These are phyloP conservation scores for Hypsizygus marmoreus DNA, from an alignment of 768 basidiomycete genomes.

Conservation along the genomic window DNA sequence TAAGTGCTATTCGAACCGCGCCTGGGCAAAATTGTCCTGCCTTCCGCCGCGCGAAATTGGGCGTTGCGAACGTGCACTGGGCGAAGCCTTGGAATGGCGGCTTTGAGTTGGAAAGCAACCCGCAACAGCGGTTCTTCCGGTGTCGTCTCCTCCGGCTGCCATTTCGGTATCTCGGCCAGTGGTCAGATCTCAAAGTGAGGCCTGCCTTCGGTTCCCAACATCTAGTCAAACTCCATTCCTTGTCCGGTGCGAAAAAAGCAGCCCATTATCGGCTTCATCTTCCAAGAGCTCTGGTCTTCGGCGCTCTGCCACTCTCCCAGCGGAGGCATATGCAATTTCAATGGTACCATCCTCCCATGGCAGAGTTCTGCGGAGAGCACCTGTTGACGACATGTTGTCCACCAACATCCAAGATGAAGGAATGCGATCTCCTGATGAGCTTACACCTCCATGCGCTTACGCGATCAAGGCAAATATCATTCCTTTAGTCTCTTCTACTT, in stretches of 20 bases:
- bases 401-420: not conserved
- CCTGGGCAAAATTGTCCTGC: conserved; percentile 94
- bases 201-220: conserved; percentile 24
- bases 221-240: conserved; percentile 28
- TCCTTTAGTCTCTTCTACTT: not conserved
- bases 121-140: conserved; percentile 18
- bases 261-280: not conserved
- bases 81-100: conserved; percentile 86
- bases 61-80: conserved; percentile 85
- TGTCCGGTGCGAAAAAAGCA: conserved; percentile 15
- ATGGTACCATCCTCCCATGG: too few species aligned
- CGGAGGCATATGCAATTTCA: conserved; percentile 28
- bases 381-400: not conserved
- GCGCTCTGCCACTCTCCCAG: conserved; percentile 45
- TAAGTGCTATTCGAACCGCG: conserved; percentile 89
- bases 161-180: conserved; percentile 36
- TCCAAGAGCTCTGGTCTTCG: conserved; percentile 29
- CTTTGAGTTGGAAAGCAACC: conserved; percentile 85
- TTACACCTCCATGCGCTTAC: conserved; percentile 2
- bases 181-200: conserved; percentile 55
- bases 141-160: conserved; percentile 21
- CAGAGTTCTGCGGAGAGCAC: not conserved
- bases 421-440: conserved; percentile 5
- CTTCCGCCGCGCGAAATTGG: conserved; percentile 84
- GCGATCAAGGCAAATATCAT: conserved; percentile 3